Percentiles rank a stretch among this genome's conserved stretches.
phyloP scores from a whole-genome alignment of 1,284 basidiomycete genomes.

The Ganoderma resinaceum region DNA sequence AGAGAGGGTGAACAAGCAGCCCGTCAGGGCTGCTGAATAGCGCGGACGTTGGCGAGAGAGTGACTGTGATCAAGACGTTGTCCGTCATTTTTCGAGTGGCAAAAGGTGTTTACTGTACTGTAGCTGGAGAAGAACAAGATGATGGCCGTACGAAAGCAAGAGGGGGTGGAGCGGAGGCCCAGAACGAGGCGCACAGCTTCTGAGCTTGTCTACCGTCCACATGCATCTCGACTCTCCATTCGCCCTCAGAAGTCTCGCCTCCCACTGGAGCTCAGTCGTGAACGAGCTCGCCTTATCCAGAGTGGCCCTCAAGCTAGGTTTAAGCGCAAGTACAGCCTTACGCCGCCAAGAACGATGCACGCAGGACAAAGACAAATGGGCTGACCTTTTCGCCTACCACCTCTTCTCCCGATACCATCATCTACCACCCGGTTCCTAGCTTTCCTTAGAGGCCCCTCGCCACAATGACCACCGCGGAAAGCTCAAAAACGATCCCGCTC shows the following conservation, averaged over 20 bases:
- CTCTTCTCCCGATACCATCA: slow-evolving; percentile 27
- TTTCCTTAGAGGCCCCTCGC: neutral
- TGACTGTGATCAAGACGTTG: slow-evolving; percentile 39
- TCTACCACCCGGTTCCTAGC: slow-evolving; percentile 9
- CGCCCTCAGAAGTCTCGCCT: neutral
- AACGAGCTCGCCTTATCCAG: neutral
- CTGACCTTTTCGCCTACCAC: neutral
- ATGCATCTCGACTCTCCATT: neutral
- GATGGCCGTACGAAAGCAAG: neutral
- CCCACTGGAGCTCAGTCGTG: neutral
- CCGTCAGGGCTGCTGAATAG: slow-evolving; percentile 32
- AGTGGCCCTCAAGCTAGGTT: neutral
- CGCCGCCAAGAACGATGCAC: neutral
- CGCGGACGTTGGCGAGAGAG: slow-evolving; percentile 35
- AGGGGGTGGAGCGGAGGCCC: neutral
- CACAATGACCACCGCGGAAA: slow-evolving; percentile 15
- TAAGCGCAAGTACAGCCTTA: neutral
- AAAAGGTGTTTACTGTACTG: slow-evolving; percentile 15
- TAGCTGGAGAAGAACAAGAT: slow-evolving; percentile 3
- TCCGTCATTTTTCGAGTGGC: slow-evolving; percentile 33
- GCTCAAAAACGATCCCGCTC: slow-evolving; percentile 40
- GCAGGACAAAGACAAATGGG: neutral
- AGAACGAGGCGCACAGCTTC: neutral
- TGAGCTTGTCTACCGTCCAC: neutral
- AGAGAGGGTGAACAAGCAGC: slow-evolving; percentile 34